These are phyloP conservation scores for Phyllosticta paracitricarpa DNA, from an alignment of 2,329 filamentous ascomycete genomes.

Conservation along the genomic window DNA sequence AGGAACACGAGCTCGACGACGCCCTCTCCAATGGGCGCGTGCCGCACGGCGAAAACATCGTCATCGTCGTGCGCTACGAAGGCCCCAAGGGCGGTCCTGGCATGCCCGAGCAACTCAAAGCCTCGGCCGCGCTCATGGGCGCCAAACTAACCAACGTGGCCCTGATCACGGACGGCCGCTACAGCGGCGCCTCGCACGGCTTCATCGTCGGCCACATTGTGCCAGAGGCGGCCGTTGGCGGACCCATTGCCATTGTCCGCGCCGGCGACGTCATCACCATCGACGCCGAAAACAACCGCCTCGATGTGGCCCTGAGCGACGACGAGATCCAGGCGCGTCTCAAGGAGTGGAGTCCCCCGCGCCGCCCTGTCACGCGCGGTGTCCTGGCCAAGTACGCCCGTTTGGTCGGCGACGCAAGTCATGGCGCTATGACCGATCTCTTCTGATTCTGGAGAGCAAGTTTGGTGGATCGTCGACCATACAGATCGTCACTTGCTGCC, in stretches of 20 bases:
- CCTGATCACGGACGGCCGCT: slow-evolving; percentile 84
- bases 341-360: slow-evolving; percentile 60
- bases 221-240: slow-evolving; percentile 80
- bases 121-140: slow-evolving; percentile 84
- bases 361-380: slow-evolving; percentile 65
- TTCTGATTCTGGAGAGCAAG: slow-evolving; percentile 35
- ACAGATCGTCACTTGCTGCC: no score
- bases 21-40: slow-evolving; percentile 65
- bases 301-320: slow-evolving; percentile 62
- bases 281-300: slow-evolving; percentile 64
- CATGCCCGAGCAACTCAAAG: slow-evolving; percentile 91
- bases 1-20: slow-evolving; percentile 67
- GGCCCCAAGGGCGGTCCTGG: slow-evolving; percentile 88
- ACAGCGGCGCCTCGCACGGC: slow-evolving; percentile 78
- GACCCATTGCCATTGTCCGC: slow-evolving; percentile 72
- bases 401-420: slow-evolving; percentile 82
- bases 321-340: slow-evolving; percentile 59
- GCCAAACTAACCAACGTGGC: slow-evolving; percentile 80
- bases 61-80: slow-evolving; percentile 86
- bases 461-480: background rate
- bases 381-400: slow-evolving; percentile 82
- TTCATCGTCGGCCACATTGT: slow-evolving; percentile 92
- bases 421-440: slow-evolving; percentile 80
- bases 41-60: slow-evolving; percentile 67
- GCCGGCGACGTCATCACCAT: slow-evolving; percentile 81